Evolutionary conservation across 2,329 filamentous ascomycete genomes (phyloP), one percentile per base, ranked within the genome.

Genomic region (Botrytis tulipae): DNA sequence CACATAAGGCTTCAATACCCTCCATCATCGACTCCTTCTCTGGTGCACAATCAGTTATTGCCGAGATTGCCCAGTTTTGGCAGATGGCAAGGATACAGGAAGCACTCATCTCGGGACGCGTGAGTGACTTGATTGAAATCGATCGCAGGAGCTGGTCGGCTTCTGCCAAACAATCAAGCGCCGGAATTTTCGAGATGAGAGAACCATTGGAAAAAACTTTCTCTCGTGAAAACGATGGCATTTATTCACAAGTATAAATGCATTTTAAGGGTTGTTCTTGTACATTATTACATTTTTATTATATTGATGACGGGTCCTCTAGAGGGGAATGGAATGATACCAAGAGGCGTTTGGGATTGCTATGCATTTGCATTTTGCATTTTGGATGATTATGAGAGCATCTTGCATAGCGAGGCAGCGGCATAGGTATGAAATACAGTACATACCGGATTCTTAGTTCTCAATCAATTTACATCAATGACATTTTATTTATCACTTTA

Each of bases 41-140:
- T 29, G 84, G 86, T 46, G 87, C 87, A 0, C 81, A 88, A 51
- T 83, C 84, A 12, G 85, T 87, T 20, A 81, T 93, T 29, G 86
- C 88, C 25, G 85, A 88, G 71, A 83, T 92, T 51, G 84, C 85
- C 4, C 82, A 81, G 5, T 86, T 87, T 76, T 93, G 91, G 91
- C 85, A 87, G 60, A 88, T 87, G 73, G 87, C 87, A 3, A 82
- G 84, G 57, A 82, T 82, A 35, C 86, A 91, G 71, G 83, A 79
- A 65, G 74, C 72, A 1, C 65, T 75, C 37, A 67, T 80, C 12
- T 62, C 72, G 51, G 77, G 78, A 57, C 77, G 80, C 18, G 70
- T 80, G 29, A 51, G 73, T 44, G 77, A 78, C 14, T 42, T 73
- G 70, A 35, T 51, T 2, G 69, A 76, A 35, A 61, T 76, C 9